phyloP scores from a whole-genome alignment of 2,329 filamentous ascomycete species.

The Calonectria montana region DNA sequence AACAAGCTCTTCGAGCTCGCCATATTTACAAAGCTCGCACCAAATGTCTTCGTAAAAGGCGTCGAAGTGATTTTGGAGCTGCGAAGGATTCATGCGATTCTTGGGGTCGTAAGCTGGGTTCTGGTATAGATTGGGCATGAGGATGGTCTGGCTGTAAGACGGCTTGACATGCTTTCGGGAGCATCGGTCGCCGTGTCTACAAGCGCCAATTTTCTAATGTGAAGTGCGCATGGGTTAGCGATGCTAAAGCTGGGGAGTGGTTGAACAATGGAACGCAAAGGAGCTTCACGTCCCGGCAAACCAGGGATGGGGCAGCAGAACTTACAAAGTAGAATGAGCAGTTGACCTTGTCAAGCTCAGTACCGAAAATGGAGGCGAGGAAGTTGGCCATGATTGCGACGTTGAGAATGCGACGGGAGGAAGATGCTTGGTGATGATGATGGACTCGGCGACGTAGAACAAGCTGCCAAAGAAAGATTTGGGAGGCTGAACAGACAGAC shows the following conservation, averaged over 20 bases:
- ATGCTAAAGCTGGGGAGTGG: background rate
- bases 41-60: slow-evolving; percentile 99
- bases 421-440: background rate
- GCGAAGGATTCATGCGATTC: slow-evolving; percentile 94
- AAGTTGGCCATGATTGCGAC: slow-evolving; percentile 86
- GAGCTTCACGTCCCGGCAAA: background rate
- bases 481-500: slow-evolving; percentile 18
- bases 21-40: slow-evolving; percentile 99
- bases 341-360: slow-evolving; percentile 99
- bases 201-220: slow-evolving; percentile 95
- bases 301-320: background rate
- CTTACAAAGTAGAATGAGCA: slow-evolving; percentile 89
- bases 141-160: slow-evolving; percentile 96
- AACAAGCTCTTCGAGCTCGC: slow-evolving; percentile 96
- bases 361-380: slow-evolving; percentile 98
- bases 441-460: slow-evolving; percentile 25
- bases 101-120: slow-evolving; percentile 98
- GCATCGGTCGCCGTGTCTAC: slow-evolving; percentile 97
- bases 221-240: slow-evolving; percentile 21
- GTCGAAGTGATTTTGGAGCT: slow-evolving; percentile 99
- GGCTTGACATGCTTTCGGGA: slow-evolving; percentile 99
- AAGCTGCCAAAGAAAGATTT: slow-evolving; percentile 32
- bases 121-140: slow-evolving; percentile 98
- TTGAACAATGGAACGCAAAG: background rate
- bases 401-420: slow-evolving; percentile 15